Base-by-base conservation (phyloP, 2,329 filamentous ascomycete genomes). In the Aspergillus sp. region DNA sequence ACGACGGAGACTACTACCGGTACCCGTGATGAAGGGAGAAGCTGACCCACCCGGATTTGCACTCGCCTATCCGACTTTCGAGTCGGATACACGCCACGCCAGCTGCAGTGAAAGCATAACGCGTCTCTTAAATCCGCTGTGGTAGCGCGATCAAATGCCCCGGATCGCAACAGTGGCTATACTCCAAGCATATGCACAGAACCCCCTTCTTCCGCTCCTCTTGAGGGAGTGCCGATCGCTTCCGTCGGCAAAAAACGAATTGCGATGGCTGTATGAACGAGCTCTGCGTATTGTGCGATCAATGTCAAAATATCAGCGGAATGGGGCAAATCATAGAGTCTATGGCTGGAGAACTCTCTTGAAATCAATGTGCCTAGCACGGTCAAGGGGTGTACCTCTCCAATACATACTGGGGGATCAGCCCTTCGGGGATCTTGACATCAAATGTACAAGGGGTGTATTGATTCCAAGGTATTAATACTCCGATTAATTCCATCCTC, bases 321-420 rank as follows among this genome's bases (percentile, higher is more conserved):
- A 23, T 6, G 8, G 17, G 21, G 33, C 47, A n/a, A 52, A 23
- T 5, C 7, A 53, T 19, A 15, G 19, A 11, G 35, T 61, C 47
- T 48, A 59, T 7, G 62, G 66, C 62, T 70, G 70, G 71, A 71
- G 62, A 43, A 62, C 57, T 46, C 58, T 70, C 4, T 64, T 83
- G 19, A 65, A 62, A 48, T 62, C 56, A 3, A 73, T 78, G 67
- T 82, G 76, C 53, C 52, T 52, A 19, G 64, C 71, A 46, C 77
- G 85, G 58, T 76, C 81, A 3, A 72, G 64, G n/a, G 91, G 91
- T 1, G 84, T 87, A 57, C 95, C 95, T 1, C 76, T 99, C 35
- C 95, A 98, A 73, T 98, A 98, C 70, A 82, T 98, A 21, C 78
- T 99, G 1, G 92, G 92, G 3, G 87, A 87, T 5, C 92, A 97